These are phyloP conservation scores for Cyberlindnera subsufficiens DNA, from an alignment of 805 yeast genomes.

Conservation along the genomic window DNA sequence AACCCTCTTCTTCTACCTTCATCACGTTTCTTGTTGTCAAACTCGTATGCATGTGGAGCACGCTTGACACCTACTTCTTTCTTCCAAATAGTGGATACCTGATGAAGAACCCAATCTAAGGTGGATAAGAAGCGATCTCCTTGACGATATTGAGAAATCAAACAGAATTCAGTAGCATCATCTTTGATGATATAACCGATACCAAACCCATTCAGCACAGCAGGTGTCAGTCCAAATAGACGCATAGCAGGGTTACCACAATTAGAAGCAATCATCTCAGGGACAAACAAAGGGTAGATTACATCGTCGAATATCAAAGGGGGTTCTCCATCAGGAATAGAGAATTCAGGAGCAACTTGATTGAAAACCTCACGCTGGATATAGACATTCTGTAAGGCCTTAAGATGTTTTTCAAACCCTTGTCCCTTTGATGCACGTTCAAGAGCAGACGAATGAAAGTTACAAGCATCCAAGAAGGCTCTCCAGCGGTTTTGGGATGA, in stretches of 20 bases:
- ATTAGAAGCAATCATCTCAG: slow-evolving; percentile 53
- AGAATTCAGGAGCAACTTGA: slow-evolving; percentile 37
- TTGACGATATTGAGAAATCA: slow-evolving; percentile 83
- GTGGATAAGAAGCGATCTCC: slow-evolving; percentile 75
- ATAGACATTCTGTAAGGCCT: slow-evolving; percentile 54
- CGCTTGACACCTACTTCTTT: slow-evolving; percentile 16
- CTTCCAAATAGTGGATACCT: slow-evolving; percentile 44
- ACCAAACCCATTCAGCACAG: slow-evolving; percentile 85
- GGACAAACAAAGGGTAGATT: slow-evolving; percentile 31
- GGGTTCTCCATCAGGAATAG: slow-evolving; percentile 29
- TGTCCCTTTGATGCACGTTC: slow-evolving; percentile 50
- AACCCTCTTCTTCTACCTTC: slow-evolving; percentile 4
- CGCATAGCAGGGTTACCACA: slow-evolving; percentile 90
- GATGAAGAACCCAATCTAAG: slow-evolving; percentile 59
- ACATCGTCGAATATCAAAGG: slow-evolving; percentile 39
- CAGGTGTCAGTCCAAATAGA: slow-evolving; percentile 87
- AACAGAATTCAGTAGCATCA: slow-evolving; percentile 74
- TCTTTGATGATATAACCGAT: slow-evolving; percentile 83
- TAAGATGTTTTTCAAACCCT: slow-evolving; percentile 71
- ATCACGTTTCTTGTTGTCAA: slow-evolving; percentile 27
- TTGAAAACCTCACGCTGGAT: slow-evolving; percentile 42
- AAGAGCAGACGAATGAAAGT: slow-evolving; percentile 43
- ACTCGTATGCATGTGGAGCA: slow-evolving; percentile 25
- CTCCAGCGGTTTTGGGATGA: slow-evolving; percentile 41
- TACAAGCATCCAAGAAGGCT: slow-evolving; percentile 44